phyloP scores from a whole-genome alignment of 768 basidiomycete species.

The Lentinula aciculospora region DNA sequence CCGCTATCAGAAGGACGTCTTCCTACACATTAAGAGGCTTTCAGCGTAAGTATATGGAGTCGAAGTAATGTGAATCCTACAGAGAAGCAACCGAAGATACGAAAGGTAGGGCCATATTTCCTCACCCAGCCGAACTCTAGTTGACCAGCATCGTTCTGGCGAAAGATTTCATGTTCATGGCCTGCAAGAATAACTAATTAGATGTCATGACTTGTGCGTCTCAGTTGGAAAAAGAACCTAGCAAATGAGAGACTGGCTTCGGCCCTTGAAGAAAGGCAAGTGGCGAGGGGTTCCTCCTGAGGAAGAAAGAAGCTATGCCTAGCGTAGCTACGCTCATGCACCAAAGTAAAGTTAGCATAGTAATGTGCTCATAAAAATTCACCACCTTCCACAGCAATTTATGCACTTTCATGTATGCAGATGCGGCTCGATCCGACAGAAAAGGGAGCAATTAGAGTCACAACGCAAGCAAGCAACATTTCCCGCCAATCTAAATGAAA shows the following conservation, averaged over 20 bases:
- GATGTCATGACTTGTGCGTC: not conserved
- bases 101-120: not conserved
- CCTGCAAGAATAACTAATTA: not conserved
- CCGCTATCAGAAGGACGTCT: not conserved
- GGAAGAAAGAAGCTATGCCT: not conserved
- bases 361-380: not conserved
- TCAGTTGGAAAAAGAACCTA: not conserved
- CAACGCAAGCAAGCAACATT: not conserved
- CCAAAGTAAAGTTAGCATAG: not conserved
- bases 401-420: not conserved
- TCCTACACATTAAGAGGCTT: not conserved
- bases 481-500: not conserved
- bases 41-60: not conserved
- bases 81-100: not conserved
- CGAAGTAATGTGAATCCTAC: not conserved
- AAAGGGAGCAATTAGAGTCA: not conserved
- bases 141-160: not conserved
- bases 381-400: not conserved
- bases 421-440: not conserved
- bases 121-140: not conserved
- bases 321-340: not conserved
- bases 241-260: not conserved
- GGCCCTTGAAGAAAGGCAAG: constrained; percentile 1
- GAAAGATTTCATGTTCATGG: constrained; percentile 1
- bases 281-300: not conserved